Evolutionary conservation across 768 basidiomycete genomes (phyloP).

Genomic region (Jaapia argillacea): DNA sequence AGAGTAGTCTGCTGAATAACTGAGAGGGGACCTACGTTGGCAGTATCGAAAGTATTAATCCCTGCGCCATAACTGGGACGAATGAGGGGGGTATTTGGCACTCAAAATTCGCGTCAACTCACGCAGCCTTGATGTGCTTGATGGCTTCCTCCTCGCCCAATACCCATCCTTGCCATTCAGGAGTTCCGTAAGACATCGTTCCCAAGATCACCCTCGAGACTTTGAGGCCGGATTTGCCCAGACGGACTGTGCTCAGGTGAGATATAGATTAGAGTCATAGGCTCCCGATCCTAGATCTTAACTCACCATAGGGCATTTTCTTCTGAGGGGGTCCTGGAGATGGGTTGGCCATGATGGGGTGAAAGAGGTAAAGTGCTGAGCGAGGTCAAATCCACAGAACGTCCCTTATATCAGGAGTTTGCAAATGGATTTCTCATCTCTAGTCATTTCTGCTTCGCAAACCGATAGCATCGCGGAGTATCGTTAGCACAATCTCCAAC

Average conservation of each 20-base stretch:
- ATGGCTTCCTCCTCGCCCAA: slow-evolving; percentile 16
- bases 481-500: no score
- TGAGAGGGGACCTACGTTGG: slow-evolving; percentile 26
- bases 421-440: no score
- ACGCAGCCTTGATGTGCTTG: slow-evolving; percentile 15
- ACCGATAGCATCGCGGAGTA: no score
- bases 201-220: slow-evolving; percentile 60
- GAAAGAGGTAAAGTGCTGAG: no score
- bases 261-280: neutral
- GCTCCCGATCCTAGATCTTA: neutral
- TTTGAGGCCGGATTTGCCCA: slow-evolving; percentile 46
- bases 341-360: no score
- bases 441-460: no score
- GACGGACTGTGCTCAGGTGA: slow-evolving; percentile 9
- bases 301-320: slow-evolving; percentile 1
- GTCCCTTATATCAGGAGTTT: no score
- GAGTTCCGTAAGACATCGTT: slow-evolving; percentile 45
- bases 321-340: no score
- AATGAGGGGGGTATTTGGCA: slow-evolving; percentile 4
- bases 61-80: slow-evolving; percentile 40
- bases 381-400: no score
- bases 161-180: slow-evolving; percentile 21
- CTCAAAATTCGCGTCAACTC: slow-evolving; percentile 12
- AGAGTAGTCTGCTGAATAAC: no score
- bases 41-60: slow-evolving; percentile 54